These are phyloP conservation scores for Boletellus ananas DNA, from an alignment of 768 basidiomycete genomes.

Conservation along the genomic window DNA sequence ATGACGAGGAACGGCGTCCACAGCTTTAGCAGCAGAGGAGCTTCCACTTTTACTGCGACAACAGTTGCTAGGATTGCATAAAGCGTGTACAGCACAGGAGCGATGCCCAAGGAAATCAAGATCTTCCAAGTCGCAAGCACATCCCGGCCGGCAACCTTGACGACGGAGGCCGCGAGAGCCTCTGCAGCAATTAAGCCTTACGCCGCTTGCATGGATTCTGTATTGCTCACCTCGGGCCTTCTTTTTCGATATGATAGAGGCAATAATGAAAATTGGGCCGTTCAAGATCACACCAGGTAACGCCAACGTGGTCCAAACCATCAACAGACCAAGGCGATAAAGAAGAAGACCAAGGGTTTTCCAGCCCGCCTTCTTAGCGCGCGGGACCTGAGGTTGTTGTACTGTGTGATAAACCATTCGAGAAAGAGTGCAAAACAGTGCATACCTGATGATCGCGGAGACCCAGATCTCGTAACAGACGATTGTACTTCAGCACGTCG, in stretches of 20 bases:
- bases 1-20: slow-evolving; percentile 78
- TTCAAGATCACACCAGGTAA: slow-evolving; percentile 90
- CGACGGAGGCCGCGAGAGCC: slow-evolving; percentile 91
- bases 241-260: slow-evolving; percentile 78
- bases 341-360: slow-evolving; percentile 79
- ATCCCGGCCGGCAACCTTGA: slow-evolving; percentile 94
- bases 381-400: slow-evolving; percentile 58
- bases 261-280: slow-evolving; percentile 88
- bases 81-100: slow-evolving; percentile 78
- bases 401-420: neutral
- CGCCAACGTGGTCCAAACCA: slow-evolving; percentile 79
- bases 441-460: slow-evolving; percentile 88
- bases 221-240: slow-evolving; percentile 75
- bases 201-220: neutral
- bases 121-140: slow-evolving; percentile 99
- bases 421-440: neutral
- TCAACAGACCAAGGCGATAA: slow-evolving; percentile 75
- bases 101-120: slow-evolving; percentile 85
- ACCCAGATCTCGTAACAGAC: slow-evolving; percentile 81
- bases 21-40: slow-evolving; percentile 59
- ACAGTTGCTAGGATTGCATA: slow-evolving; percentile 80
- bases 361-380: slow-evolving; percentile 81
- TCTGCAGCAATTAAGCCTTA: slow-evolving; percentile 43
- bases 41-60: slow-evolving; percentile 63
- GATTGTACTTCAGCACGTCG: slow-evolving; percentile 88